These are phyloP conservation scores for Quercus dentata DNA, from an alignment of 306 rosid genomes.

Conservation along the genomic window DNA sequence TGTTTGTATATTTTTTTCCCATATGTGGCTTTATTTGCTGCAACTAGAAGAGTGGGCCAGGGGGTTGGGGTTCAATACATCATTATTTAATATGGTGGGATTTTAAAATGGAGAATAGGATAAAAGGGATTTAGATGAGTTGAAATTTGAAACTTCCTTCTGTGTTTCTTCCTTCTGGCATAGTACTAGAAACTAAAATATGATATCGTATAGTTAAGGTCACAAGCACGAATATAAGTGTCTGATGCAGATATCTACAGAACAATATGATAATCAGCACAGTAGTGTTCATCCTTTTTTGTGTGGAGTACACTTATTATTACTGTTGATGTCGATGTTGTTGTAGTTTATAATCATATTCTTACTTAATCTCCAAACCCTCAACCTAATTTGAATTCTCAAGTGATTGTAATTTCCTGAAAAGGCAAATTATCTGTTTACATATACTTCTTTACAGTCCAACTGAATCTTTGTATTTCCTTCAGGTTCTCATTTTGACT, in stretches of 20 bases:
- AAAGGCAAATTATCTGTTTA: neutral
- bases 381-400: neutral
- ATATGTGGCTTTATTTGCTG: no score
- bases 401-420: neutral
- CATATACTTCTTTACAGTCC: neutral
- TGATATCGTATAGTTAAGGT: neutral
- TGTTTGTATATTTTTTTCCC: neutral
- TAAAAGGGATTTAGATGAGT: conserved; percentile 2
- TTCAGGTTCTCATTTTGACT: neutral
- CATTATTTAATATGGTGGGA: neutral
- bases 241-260: neutral
- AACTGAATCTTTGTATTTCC: neutral
- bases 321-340: neutral
- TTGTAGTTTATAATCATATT: neutral
- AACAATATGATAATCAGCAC: neutral
- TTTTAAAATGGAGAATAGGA: neutral
- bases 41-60: neutral
- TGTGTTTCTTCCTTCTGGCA: neutral
- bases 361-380: neutral
- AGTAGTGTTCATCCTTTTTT: neutral
- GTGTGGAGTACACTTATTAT: neutral
- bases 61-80: neutral
- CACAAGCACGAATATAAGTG: neutral
- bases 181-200: neutral
- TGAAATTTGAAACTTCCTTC: neutral